These are phyloP conservation scores for Triticum timopheevii DNA, from an alignment of 176 grass and related monocot species.

Conservation along the genomic window DNA sequence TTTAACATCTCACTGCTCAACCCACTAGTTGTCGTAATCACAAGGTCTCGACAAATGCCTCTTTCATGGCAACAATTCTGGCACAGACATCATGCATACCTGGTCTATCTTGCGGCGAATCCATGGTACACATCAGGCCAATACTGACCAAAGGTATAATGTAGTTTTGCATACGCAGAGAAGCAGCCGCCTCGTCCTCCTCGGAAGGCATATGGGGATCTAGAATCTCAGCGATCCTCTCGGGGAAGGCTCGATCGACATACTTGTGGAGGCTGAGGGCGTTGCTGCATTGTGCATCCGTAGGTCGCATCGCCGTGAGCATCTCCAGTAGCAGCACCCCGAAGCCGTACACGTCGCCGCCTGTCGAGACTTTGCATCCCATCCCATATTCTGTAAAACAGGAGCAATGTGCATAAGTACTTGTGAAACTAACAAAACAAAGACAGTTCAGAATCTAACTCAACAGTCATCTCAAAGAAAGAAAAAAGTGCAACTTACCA, in stretches of 20 bases:
- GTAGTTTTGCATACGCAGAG: not conserved
- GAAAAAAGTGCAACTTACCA: not conserved
- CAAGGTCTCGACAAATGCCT: not conserved
- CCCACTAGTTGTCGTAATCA: not conserved
- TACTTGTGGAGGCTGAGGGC: slow-evolving; percentile 1
- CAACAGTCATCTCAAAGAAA: not conserved
- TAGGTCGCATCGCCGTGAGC: not conserved
- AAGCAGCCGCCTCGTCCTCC: not conserved
- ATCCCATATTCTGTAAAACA: slow-evolving; percentile 31
- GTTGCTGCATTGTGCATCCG: not conserved
- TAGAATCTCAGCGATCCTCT: slow-evolving; percentile 24
- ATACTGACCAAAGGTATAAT: slow-evolving; percentile 17
- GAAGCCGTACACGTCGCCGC: not conserved
- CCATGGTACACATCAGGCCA: slow-evolving; percentile 31
- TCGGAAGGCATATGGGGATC: slow-evolving; percentile 25
- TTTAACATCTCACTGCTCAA: too few relatives aligned
- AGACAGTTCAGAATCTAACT: not conserved
- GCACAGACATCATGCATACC: slow-evolving; percentile 5
- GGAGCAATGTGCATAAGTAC: not conserved
- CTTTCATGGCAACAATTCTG: slow-evolving; percentile 4
- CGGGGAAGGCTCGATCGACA: not conserved
- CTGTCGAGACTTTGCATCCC: not conserved
- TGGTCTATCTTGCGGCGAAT: slow-evolving; percentile 23
- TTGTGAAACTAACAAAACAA: not conserved
- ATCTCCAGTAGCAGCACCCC: slow-evolving; percentile 34